phyloP scores from a whole-genome alignment of 1,139 yeast species.

The Wickerhamiella pararugosa region DNA sequence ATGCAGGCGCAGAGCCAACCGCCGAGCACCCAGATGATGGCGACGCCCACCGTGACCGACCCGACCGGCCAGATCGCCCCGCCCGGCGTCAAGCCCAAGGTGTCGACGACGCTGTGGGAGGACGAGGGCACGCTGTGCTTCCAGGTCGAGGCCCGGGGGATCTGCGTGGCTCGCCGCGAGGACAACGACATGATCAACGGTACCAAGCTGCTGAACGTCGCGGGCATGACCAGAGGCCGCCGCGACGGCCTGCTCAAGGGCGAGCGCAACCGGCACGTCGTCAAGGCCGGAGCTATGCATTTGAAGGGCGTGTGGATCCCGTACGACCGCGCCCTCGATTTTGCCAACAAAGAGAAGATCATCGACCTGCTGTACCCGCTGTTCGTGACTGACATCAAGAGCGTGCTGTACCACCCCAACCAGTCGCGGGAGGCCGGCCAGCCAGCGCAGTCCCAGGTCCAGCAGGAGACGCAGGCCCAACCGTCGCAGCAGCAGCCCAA shows the following conservation, averaged over 20 bases:
- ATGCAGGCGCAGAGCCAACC: constrained; percentile 6
- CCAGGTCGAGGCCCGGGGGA: constrained; percentile 88
- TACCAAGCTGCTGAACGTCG: constrained; percentile 78
- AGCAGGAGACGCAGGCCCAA: constrained; percentile 8
- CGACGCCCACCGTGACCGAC: constrained; percentile 24
- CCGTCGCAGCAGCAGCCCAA: constrained; percentile 4
- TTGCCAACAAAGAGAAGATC: constrained; percentile 83
- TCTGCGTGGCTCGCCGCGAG: constrained; percentile 83
- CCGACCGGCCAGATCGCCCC: constrained; percentile 46
- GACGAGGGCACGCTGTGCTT: constrained; percentile 89
- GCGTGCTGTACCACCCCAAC: constrained; percentile 34
- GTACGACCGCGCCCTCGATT: constrained; percentile 77
- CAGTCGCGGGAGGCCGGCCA: constrained; percentile 17
- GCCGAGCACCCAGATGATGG: neutral
- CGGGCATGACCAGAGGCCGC: constrained; percentile 91
- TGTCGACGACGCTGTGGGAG: constrained; percentile 94
- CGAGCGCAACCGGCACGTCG: constrained; percentile 81
- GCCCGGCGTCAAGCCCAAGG: constrained; percentile 59
- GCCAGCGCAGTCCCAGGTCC: constrained; percentile 10
- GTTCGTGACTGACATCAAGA: constrained; percentile 76
- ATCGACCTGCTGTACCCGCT: constrained; percentile 76
- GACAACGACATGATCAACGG: constrained; percentile 92
- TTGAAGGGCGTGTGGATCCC: constrained; percentile 98
- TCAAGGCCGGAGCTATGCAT: constrained; percentile 94
- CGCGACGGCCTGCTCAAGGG: constrained; percentile 87